Conservation (phyloP, 2,329 filamentous ascomycete genomes). For the Cercospora sesami region DNA sequence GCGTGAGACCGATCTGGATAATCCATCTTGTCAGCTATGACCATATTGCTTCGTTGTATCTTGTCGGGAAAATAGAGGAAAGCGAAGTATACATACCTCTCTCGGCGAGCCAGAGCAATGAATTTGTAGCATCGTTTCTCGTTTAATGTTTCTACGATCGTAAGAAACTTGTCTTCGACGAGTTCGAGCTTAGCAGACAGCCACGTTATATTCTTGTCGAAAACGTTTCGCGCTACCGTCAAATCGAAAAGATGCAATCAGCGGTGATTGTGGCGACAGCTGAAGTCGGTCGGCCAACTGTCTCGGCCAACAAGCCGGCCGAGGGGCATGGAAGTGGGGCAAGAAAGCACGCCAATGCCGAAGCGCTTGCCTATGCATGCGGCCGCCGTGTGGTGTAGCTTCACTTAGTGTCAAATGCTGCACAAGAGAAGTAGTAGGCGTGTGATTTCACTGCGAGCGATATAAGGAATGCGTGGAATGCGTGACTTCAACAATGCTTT, state of each 20-base stretch:
- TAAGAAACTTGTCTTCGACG: neutral
- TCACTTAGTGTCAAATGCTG: neutral
- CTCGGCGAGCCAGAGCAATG: conserved; percentile 47
- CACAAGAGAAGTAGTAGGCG: neutral
- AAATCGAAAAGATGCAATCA: neutral
- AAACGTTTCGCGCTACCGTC: neutral
- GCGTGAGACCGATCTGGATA: conserved; percentile 50
- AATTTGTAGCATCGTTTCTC: conserved; percentile 42
- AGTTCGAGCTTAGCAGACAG: too few relatives aligned
- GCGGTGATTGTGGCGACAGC: neutral
- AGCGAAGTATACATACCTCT: conserved; percentile 39
- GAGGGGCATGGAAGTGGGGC: neutral
- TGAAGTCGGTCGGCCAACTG: neutral
- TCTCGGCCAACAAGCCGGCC: neutral
- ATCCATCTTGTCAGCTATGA: neutral
- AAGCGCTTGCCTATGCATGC: neutral
- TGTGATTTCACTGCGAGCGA: too few relatives aligned
- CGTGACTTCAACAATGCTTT: neutral
- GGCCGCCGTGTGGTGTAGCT: neutral
- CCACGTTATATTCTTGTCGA: too few relatives aligned
- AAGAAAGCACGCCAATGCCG: neutral
- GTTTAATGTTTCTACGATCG: neutral
- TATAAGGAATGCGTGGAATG: neutral
- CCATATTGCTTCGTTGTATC: too few relatives aligned
- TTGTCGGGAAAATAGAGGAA: too few relatives aligned